These are phyloP conservation scores for Chytriomyces hyalinus DNA, from an alignment of 192 early-diverging fungal genomes.

Conservation along the genomic window DNA sequence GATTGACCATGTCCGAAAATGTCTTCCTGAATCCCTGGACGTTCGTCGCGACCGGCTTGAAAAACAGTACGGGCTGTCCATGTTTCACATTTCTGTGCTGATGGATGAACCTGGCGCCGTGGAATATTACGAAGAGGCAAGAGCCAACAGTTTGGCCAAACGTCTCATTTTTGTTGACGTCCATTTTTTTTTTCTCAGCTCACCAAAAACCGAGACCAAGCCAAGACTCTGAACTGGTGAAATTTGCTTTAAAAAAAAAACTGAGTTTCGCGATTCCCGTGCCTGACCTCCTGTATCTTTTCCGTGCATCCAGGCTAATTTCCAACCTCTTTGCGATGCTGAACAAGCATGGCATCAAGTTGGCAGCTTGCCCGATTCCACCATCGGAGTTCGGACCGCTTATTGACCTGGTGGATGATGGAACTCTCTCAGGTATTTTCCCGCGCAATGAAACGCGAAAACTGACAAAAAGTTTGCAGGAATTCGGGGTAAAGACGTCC, in stretches of 20 bases:
- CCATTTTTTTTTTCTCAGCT: constrained; percentile 19
- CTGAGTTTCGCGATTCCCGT: background rate
- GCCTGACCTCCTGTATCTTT: background rate
- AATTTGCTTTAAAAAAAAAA: background rate
- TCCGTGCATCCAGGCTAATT: constrained; percentile 53
- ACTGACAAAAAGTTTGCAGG: constrained; percentile 29
- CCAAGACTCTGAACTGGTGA: constrained; percentile 42
- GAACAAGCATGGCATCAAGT: constrained; percentile 43
- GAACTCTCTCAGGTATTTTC: constrained; percentile 56
- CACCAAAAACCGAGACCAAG: constrained; percentile 38
- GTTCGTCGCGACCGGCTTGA: constrained; percentile 59
- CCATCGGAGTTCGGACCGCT: constrained; percentile 63
- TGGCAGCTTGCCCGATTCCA: constrained; percentile 59
- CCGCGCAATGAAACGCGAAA: background rate
- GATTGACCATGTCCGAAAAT: constrained; percentile 40
- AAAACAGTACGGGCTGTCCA: constrained; percentile 62
- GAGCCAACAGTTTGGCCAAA: background rate
- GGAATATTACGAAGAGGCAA: constrained; percentile 77
- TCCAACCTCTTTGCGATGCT: constrained; percentile 67
- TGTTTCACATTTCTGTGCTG: constrained; percentile 65
- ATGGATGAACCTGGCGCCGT: constrained; percentile 76
- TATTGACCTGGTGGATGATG: constrained; percentile 63
- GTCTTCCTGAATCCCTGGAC: constrained; percentile 80
- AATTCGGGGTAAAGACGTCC: constrained; percentile 66
- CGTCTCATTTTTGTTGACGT: constrained; percentile 10